Conservation (phyloP, 805 yeast genomes). For the Suhomyces sp. region DNA sequence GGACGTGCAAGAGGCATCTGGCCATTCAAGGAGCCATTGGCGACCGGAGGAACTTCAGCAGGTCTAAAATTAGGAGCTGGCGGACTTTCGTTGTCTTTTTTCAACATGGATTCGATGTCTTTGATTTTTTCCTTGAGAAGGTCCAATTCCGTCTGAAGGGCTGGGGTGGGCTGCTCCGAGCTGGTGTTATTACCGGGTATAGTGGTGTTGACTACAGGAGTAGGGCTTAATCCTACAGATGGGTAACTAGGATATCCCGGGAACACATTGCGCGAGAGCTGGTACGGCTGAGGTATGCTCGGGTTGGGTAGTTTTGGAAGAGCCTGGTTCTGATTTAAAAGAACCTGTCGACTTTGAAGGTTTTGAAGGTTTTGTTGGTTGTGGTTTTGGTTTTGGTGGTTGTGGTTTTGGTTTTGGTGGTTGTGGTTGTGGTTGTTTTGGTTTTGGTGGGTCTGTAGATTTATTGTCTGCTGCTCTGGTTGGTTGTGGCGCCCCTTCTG, state of each 20-base stretch:
- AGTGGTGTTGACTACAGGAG: not conserved
- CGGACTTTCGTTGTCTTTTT: conserved; percentile 12
- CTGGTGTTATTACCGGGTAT: not conserved
- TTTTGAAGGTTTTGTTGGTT: not conserved
- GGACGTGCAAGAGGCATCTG: not conserved
- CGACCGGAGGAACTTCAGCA: not conserved
- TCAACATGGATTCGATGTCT: conserved; percentile 45
- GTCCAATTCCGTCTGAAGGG: conserved; percentile 22
- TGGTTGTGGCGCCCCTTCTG: not conserved
- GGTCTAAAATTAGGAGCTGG: not conserved
- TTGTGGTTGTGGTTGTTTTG: not conserved
- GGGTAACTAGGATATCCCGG: not conserved
- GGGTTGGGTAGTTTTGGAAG: not conserved
- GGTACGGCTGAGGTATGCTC: not conserved
- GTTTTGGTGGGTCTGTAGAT: not conserved
- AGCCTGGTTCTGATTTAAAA: not conserved
- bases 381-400: not conserved
- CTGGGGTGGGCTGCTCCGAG: not conserved
- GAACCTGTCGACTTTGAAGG: not conserved
- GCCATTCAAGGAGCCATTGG: not conserved
- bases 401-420: not conserved
- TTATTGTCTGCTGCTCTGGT: not conserved
- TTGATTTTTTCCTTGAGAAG: conserved; percentile 38
- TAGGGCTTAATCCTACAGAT: not conserved
- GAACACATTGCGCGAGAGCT: not conserved